Evolutionary conservation across 2,329 filamentous ascomycete genomes (phyloP), one percentile per base, ranked within the genome.

Genomic region (Beauveria brongniartii): DNA sequence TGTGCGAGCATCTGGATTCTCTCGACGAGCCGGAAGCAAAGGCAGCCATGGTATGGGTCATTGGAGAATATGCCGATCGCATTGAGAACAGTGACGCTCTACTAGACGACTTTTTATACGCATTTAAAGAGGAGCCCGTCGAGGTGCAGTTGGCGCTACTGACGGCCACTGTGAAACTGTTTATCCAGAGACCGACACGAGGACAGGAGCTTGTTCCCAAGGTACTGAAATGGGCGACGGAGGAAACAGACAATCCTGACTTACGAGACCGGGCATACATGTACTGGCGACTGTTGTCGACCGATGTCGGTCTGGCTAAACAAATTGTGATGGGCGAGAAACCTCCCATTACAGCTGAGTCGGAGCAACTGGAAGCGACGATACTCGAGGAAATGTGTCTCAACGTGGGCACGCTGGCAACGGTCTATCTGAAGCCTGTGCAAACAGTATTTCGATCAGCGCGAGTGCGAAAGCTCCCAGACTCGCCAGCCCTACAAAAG

Each of bases 31-130:
- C 94, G 2, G 94, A 99, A 74, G 94, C 94, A 51, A 99, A 99
- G 73, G 92, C 94, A 1, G 94, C 94, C 62, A 96, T 99, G 86
- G 94, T 99, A 50, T 99, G 94, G 94, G 94, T 99, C 41, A 99
- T 99, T 71, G 94, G 94, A 2, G 91, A 99, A 73, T 99, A 99
- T 69, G 94, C 94, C 10, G 92, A 95, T 71, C 88, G 94, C 50
- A 99, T 99, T 67, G 94, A 99, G 72, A 97, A 99, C 73, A 94
- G 91, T 18, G 94, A 97, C 68, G 90, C 89, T 0, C 81, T 99
- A 2, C 82, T 99, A 9, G 93, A 99, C 68, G 94, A 99, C 73
- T 99, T 97, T 72, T 74, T 99, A 9, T 93, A 93, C 71, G 90
- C 91, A 0, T 99, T 97, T 76, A 84, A 90, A 30, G 94, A 99